Base-by-base conservation (phyloP, 805 yeast genomes). In the Yamadazyma sp. region DNA sequence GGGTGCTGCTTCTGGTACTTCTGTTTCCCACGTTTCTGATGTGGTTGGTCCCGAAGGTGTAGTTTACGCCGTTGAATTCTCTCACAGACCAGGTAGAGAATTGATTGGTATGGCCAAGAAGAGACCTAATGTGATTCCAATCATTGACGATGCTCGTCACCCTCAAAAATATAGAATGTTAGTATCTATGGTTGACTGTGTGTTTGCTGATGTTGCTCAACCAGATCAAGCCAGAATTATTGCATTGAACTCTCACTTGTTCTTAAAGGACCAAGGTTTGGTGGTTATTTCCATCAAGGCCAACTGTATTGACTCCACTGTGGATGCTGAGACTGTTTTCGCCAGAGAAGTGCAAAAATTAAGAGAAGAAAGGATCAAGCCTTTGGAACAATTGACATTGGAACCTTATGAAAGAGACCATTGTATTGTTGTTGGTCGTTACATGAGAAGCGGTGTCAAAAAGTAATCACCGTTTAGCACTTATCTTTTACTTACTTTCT, bases 401-500 rank as follows among this genome's bases (percentile, higher is more conserved):
- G 99, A 91, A 78, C 99, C 99, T 68, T 93, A 93, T 73, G 99
- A 93, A 80, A 88, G 99, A 78, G 99, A 93, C 65, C 99, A 93
- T 76, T 91, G 98, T 84, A 86, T 93, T 62, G 99, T 93, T 56
- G 88, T 93, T 61, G 99, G 98, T 64, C 81, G 84, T 70, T 93
- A 93, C 78, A 75, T 84, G 78, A 86, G 99, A 82, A 79, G 91
- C 61, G 95, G 93, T 37, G 63, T 75, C 56, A 75, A 75, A 60
- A 68, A 67, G 55, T 68, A 37, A n/a, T n/a, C n/a, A n/a, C n/a
- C n/a, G n/a, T n/a, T n/a, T n/a, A n/a, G n/a, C n/a, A n/a, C n/a
- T n/a, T n/a, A n/a, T n/a, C n/a, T n/a, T n/a, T n/a, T n/a, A n/a
- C n/a, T n/a, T n/a, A n/a, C n/a, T n/a, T n/a, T n/a, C n/a, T n/a